These are phyloP conservation scores for Calonectria crousiana DNA, from an alignment of 2,329 filamentous ascomycete species.

Conservation along the genomic window DNA sequence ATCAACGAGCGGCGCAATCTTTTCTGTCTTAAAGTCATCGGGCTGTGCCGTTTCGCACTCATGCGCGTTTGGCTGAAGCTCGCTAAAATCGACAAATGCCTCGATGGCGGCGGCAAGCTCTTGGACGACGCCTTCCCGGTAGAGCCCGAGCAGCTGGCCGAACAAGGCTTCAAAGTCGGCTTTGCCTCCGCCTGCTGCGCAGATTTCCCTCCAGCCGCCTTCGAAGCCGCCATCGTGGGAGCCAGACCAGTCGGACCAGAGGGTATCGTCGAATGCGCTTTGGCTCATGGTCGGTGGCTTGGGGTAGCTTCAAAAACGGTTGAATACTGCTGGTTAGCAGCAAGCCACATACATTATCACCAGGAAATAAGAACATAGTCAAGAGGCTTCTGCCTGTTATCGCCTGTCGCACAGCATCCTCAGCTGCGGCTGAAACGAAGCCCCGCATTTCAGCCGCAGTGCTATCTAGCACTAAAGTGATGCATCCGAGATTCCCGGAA, in stretches of 20 bases:
- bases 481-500: not conserved
- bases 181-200: not conserved
- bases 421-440: not conserved
- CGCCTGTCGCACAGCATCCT: not conserved
- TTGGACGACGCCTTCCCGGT: not conserved
- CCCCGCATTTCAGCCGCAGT: conserved; percentile 3
- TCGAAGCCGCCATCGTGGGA: not conserved
- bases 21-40: not conserved
- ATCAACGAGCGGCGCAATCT: not conserved
- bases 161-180: not conserved
- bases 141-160: not conserved
- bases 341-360: not conserved
- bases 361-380: not conserved
- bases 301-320: not conserved
- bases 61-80: not conserved
- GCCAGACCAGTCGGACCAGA: conserved; percentile 5
- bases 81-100: not conserved
- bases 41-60: not conserved
- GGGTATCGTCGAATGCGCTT: not conserved
- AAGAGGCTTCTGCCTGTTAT: not conserved
- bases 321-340: not conserved
- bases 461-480: not conserved
- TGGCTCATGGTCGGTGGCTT: not conserved
- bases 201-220: not conserved
- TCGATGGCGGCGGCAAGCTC: not conserved